Conservation (phyloP, 768 basidiomycete genomes). For the Xerocomus potaroensis region DNA sequence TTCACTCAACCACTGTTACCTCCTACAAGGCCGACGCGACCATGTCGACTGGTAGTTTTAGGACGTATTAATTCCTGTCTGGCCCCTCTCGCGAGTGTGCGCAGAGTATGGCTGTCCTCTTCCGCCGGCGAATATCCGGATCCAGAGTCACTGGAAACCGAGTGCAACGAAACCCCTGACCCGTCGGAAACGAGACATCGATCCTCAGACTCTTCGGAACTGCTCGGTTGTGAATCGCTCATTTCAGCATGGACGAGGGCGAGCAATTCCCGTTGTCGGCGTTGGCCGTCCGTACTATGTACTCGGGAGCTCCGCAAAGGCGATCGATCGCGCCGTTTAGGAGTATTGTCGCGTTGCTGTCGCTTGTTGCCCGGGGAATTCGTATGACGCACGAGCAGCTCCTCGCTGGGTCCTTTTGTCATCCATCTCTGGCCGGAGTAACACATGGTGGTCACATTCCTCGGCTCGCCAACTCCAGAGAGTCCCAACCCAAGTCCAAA, state of each 20-base stretch:
- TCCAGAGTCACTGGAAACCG: constrained; percentile 24
- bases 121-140: constrained; percentile 30
- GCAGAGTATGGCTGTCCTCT: constrained; percentile 8
- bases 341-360: constrained; percentile 5
- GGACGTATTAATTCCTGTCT: constrained; percentile 9
- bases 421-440: constrained; percentile 16
- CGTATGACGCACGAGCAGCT: constrained; percentile 1
- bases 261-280: constrained; percentile 20
- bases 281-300: constrained; percentile 10
- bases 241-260: constrained; percentile 1
- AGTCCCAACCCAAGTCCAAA: constrained; percentile 30
- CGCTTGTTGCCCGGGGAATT: constrained; percentile 8
- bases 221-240: constrained; percentile 15
- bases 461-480: constrained; percentile 11
- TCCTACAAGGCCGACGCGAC: not conserved
- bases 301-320: constrained; percentile 2
- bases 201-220: constrained; percentile 12
- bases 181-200: constrained; percentile 13
- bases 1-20: constrained; percentile 12
- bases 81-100: constrained; percentile 1
- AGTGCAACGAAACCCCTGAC: constrained; percentile 19
- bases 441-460: constrained; percentile 4
- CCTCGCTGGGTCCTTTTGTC: constrained; percentile 5
- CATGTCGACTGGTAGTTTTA: constrained; percentile 1
- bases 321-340: constrained; percentile 13